phyloP scores from a whole-genome alignment of 1,139 yeast species.

The Petasospora fabianii region DNA sequence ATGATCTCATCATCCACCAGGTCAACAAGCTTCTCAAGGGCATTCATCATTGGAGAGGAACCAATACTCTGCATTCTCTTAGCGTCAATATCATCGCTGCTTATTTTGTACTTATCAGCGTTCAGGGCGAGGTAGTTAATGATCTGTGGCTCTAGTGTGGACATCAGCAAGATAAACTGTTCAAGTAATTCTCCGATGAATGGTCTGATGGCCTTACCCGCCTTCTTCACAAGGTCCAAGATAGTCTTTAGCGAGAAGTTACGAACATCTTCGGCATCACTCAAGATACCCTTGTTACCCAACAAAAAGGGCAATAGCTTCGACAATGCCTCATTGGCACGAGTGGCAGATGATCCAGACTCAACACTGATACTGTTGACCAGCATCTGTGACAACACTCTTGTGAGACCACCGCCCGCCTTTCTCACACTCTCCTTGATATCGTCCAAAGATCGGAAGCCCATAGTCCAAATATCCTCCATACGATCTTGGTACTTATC shows the following conservation, averaged over 20 bases:
- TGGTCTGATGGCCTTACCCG: conserved; percentile 58
- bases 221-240: conserved; percentile 61
- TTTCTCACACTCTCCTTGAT: conserved; percentile 89
- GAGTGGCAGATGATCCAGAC: conserved; percentile 37
- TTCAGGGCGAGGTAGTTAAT: conserved; percentile 82
- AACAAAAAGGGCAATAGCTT: conserved; percentile 74
- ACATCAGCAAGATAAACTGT: conserved; percentile 68
- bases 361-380: conserved; percentile 50
- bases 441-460: conserved; percentile 89
- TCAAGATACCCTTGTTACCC: conserved; percentile 74
- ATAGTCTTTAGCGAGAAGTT: conserved; percentile 73
- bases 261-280: conserved; percentile 84
- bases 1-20: conserved; percentile 47
- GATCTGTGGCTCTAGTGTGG: conserved; percentile 88
- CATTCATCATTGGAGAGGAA: conserved; percentile 85
- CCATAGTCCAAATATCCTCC: conserved; percentile 80
- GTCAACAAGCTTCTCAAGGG: conserved; percentile 69
- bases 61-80: conserved; percentile 72
- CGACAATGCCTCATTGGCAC: conserved; percentile 50
- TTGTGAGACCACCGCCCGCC: conserved; percentile 71
- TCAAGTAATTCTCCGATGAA: conserved; percentile 68
- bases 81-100: conserved; percentile 70
- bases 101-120: conserved; percentile 82
- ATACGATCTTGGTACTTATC: conserved; percentile 50
- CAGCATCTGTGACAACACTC: conserved; percentile 60